Percentiles rank a stretch among this genome's conserved stretches.
phyloP scores from a whole-genome alignment of 371 early-diverging fungal genomes.

The Mucor velutinosus region DNA sequence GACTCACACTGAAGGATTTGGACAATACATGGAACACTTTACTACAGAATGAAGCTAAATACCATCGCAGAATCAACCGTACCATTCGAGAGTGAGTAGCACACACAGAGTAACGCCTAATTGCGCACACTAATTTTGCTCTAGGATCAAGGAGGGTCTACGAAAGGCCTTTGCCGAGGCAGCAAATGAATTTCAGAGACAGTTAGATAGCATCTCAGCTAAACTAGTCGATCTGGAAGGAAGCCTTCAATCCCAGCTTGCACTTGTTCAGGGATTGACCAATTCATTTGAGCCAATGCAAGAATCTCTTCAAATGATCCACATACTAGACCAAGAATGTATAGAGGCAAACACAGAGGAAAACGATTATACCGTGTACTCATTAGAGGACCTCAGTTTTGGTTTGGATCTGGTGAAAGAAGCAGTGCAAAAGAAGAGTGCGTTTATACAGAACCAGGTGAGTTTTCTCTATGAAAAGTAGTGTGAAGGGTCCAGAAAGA shows the following conservation, averaged over 20 bases:
- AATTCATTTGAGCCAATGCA: slow-evolving; percentile 53
- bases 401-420: slow-evolving; percentile 80
- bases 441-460: slow-evolving; percentile 92
- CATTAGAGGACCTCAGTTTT: slow-evolving; percentile 86
- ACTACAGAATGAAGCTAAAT: slow-evolving; percentile 71
- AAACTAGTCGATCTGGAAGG: slow-evolving; percentile 72
- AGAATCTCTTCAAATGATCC: slow-evolving; percentile 57
- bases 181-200: slow-evolving; percentile 75
- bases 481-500: no score
- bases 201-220: slow-evolving; percentile 68
- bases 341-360: slow-evolving; percentile 89
- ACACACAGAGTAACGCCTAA: background rate
- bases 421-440: slow-evolving; percentile 81
- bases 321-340: slow-evolving; percentile 71
- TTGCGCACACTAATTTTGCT: background rate
- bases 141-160: slow-evolving; percentile 77
- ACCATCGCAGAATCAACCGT: slow-evolving; percentile 78
- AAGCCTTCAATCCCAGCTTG: slow-evolving; percentile 75
- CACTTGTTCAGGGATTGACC: slow-evolving; percentile 52
- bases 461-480: background rate
- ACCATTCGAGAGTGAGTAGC: slow-evolving; percentile 75
- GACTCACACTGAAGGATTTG: slow-evolving; percentile 74
- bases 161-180: slow-evolving; percentile 72
- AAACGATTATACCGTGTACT: slow-evolving; percentile 90
- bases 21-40: slow-evolving; percentile 78